Conservation (phyloP, 2,329 filamentous ascomycete genomes). For the Epichloe sylvatica region DNA sequence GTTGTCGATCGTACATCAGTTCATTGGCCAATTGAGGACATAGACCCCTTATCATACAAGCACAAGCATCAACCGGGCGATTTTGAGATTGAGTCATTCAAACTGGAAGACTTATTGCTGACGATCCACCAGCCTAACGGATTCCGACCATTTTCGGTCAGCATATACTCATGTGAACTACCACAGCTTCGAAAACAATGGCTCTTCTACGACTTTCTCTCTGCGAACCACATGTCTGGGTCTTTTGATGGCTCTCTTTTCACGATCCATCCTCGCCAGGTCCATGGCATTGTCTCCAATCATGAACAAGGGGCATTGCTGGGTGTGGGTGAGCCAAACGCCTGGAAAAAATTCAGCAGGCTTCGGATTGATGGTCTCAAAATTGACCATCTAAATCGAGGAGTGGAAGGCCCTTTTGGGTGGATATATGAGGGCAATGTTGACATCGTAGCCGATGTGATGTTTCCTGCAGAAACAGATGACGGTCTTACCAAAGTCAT, state of each 20-base stretch:
- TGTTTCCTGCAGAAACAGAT: conserved; percentile 79
- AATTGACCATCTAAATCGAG: conserved; percentile 90
- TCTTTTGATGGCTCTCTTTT: conserved; percentile 93
- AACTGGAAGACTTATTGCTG: conserved; percentile 82
- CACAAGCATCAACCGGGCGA: conserved; percentile 83
- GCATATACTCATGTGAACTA: conserved; percentile 90
- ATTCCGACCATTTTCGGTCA: conserved; percentile 90
- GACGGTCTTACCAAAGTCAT: conserved; percentile 88
- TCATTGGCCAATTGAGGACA: conserved; percentile 44
- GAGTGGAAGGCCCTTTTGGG: conserved; percentile 83
- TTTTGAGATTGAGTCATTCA: conserved; percentile 95
- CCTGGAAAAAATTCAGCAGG: conserved; percentile 92
- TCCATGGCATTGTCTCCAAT: conserved; percentile 61
- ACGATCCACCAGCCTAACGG: conserved; percentile 80
- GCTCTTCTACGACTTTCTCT: conserved; percentile 95
- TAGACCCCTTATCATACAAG: conserved; percentile 76
- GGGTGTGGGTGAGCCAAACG: conserved; percentile 49
- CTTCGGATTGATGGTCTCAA: conserved; percentile 85
- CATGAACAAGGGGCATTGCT: conserved; percentile 37
- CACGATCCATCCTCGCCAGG: conserved; percentile 88
- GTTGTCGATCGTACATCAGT: conserved; percentile 85
- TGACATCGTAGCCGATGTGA: conserved; percentile 89
- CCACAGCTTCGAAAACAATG: conserved; percentile 88
- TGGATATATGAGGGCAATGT: conserved; percentile 98
- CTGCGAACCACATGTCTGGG: conserved; percentile 89